Evolutionary conservation across 2,329 filamentous ascomycete genomes (phyloP).

Genomic region (Scorias spongiosa): DNA sequence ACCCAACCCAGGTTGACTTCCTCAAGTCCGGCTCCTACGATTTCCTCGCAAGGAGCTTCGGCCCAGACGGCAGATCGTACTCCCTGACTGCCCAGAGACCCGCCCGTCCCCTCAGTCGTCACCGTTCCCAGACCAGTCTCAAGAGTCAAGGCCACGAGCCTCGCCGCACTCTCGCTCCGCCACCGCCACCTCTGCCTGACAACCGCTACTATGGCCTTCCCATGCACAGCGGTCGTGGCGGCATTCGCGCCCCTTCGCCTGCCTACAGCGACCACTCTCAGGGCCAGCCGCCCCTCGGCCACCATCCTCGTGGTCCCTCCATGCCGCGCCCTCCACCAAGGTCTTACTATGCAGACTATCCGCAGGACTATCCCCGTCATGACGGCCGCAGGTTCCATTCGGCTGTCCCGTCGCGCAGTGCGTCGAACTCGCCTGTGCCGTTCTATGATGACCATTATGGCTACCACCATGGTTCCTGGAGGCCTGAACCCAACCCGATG

Average conservation of each 20-base stretch:
- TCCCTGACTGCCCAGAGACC: conserved; percentile 26
- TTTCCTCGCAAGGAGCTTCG: not conserved
- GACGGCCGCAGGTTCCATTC: no score
- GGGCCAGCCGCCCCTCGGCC: conserved; percentile 4
- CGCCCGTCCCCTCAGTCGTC: conserved; percentile 22
- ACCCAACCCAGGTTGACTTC: conserved; percentile 6
- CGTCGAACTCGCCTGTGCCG: conserved; percentile 10
- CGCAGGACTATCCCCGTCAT: conserved; percentile 6
- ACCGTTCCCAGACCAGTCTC: conserved; percentile 30
- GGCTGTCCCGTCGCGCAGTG: conserved; percentile 9
- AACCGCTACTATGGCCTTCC: conserved; percentile 27
- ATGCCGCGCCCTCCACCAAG: conserved; percentile 11
- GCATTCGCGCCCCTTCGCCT: conserved; percentile 28
- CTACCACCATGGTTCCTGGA: conserved; percentile 13
- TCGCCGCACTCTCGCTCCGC: conserved; percentile 18
- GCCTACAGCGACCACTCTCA: conserved; percentile 26
- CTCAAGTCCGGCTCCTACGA: not conserved
- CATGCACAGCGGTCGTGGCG: conserved; percentile 25
- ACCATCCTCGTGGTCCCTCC: conserved; percentile 14
- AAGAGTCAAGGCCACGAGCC: conserved; percentile 25
- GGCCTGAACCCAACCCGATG: conserved; percentile 1
- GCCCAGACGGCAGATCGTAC: conserved; percentile 25
- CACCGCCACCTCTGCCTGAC: conserved; percentile 18
- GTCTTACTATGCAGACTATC: conserved; percentile 18
- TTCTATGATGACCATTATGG: conserved; percentile 11